Conservation (phyloP, 352 stramenopile genomes). For the Halophytophthora batemanensis region DNA sequence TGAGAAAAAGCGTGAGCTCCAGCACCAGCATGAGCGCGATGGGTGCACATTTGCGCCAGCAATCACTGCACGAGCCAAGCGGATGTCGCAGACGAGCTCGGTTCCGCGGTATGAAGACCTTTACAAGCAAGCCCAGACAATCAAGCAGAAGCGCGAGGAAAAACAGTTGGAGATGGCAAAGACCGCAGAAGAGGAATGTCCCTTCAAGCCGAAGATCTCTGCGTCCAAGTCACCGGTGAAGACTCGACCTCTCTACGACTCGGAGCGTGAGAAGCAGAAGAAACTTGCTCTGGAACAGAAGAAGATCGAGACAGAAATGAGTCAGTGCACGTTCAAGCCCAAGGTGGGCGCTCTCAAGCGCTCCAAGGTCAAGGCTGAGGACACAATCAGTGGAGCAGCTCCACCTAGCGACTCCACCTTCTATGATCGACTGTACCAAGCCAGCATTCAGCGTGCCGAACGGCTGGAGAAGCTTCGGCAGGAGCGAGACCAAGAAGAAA, state of each 20-base stretch:
- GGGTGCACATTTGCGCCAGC: constrained; percentile 65
- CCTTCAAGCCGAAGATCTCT: constrained; percentile 80
- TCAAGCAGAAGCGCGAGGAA: constrained; percentile 67
- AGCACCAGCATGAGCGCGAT: constrained; percentile 45
- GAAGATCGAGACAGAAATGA: constrained; percentile 62
- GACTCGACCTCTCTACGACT: constrained; percentile 63
- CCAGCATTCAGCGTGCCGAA: constrained; percentile 50
- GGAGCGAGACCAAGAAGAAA: constrained; percentile 63
- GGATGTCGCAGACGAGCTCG: constrained; percentile 30
- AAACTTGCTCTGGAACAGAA: constrained; percentile 66
- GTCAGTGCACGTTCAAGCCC: constrained; percentile 66
- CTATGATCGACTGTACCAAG: constrained; percentile 76
- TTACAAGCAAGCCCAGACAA: constrained; percentile 62
- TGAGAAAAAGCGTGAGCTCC: constrained; percentile 53
- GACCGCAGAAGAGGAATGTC: constrained; percentile 56
- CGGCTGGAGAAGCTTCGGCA: constrained; percentile 64
- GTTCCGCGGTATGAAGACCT: constrained; percentile 70
- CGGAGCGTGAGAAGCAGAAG: constrained; percentile 68
- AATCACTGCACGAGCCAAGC: constrained; percentile 64
- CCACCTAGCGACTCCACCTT: constrained; percentile 24
- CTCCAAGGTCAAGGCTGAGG: constrained; percentile 28
- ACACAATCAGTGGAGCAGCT: background rate
- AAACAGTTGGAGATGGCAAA: constrained; percentile 60
- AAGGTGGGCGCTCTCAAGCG: constrained; percentile 49
- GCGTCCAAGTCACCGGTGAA: constrained; percentile 53